phyloP scores from a whole-genome alignment of 2,329 filamentous ascomycete species.

The Arthrobotrys musiformis region DNA sequence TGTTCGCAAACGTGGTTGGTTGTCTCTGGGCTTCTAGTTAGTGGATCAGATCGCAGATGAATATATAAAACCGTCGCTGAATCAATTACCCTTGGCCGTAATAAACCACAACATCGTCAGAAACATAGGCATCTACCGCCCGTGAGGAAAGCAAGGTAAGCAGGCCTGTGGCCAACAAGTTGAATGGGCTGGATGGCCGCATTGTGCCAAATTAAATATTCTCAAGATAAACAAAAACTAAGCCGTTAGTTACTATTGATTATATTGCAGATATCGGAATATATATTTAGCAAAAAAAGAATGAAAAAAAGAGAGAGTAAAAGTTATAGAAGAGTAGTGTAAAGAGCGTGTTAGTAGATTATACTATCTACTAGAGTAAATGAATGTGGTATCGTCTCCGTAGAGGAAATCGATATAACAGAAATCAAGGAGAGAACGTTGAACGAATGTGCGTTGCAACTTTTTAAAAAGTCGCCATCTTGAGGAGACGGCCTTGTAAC shows the following conservation, averaged over 20 bases:
- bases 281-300: background rate
- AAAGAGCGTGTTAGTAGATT: slow-evolving; percentile 31
- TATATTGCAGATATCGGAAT: background rate
- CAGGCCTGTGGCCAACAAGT: slow-evolving; percentile 20
- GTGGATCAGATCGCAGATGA: background rate
- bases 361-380: slow-evolving; percentile 24
- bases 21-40: slow-evolving; percentile 40
- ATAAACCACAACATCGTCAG: slow-evolving; percentile 25
- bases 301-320: background rate
- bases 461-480: background rate
- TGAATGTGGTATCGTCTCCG: slow-evolving; percentile 43
- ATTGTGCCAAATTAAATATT: slow-evolving; percentile 29
- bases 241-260: background rate
- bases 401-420: slow-evolving; percentile 37
- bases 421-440: slow-evolving; percentile 27
- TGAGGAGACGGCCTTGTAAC: background rate
- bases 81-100: slow-evolving; percentile 45
- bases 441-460: slow-evolving; percentile 1
- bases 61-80: background rate
- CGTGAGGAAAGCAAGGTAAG: slow-evolving; percentile 34
- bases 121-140: slow-evolving; percentile 4
- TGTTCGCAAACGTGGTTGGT: slow-evolving; percentile 59
- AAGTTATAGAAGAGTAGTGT: too few species aligned
- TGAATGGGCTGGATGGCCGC: slow-evolving; percentile 51
- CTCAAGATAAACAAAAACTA: background rate